Percentiles rank a stretch among this genome's conserved stretches.
phyloP scores from a whole-genome alignment of 1,284 basidiomycete species.

The Cystobasidiaceae sp. region DNA sequence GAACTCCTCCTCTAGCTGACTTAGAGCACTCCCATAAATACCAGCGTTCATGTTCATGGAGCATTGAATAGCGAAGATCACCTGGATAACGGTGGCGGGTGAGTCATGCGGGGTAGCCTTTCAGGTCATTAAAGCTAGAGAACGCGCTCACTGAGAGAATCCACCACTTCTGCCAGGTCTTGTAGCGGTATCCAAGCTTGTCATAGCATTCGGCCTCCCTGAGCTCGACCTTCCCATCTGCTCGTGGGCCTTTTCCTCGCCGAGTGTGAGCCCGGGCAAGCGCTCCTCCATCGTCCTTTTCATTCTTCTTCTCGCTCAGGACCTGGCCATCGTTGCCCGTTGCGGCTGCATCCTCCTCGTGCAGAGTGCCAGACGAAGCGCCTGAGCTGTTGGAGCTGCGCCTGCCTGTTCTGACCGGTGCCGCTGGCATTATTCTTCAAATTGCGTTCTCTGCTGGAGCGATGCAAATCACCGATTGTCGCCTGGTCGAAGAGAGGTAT shows the following conservation, averaged over 20 bases:
- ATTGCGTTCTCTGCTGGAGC: no score
- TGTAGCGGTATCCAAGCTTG: slow-evolving; percentile 9
- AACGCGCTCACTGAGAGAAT: slow-evolving; percentile 12
- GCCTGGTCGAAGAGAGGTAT: no score
- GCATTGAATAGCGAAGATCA: slow-evolving; percentile 9
- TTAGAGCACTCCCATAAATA: slow-evolving; percentile 46
- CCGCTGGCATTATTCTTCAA: no score
- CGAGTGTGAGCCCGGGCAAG: neutral
- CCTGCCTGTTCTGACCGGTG: no score
- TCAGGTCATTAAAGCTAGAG: neutral
- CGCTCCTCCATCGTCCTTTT: slow-evolving; percentile 3
- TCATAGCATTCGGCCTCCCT: neutral
- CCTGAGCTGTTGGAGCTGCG: no score
- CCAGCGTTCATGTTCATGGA: slow-evolving; percentile 48
- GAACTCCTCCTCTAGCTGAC: slow-evolving; percentile 40
- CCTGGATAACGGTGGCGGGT: neutral
- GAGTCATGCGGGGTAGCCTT: neutral
- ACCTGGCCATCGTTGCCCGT: no score
- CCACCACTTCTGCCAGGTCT: slow-evolving; percentile 24
- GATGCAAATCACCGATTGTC: no score
- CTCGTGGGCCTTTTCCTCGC: slow-evolving; percentile 9
- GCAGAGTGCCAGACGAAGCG: no score
- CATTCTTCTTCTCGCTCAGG: no score
- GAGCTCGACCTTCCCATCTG: neutral
- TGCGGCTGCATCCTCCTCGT: no score